A percentile compares a stretch with the other conserved stretches of the same genome.
phyloP scores from a whole-genome alignment of 129 eudicot species.

The Arctium lappa region DNA sequence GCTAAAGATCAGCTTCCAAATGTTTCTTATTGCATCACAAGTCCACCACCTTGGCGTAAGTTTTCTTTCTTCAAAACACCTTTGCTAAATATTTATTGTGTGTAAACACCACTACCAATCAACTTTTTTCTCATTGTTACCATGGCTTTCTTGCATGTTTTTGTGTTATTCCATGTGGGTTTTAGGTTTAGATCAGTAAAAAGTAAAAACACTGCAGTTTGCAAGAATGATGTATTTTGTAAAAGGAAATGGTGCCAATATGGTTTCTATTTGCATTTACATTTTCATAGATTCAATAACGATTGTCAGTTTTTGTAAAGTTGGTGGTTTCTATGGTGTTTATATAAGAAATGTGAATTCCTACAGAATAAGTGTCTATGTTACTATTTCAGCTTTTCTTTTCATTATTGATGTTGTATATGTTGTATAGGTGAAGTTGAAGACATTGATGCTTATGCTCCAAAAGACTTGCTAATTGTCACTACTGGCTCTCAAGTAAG shows the following conservation, averaged over 20 bases:
- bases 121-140: neutral
- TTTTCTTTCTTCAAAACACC: neutral
- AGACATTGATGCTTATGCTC: too few relatives aligned
- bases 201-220: neutral
- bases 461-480: too few relatives aligned
- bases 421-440: too few relatives aligned
- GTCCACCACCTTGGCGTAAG: constrained; percentile 94
- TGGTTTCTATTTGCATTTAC: neutral
- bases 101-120: neutral
- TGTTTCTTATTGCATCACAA: too few relatives aligned
- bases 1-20: too few relatives aligned
- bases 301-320: neutral
- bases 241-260: neutral
- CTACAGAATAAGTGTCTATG: too few relatives aligned
- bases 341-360: neutral
- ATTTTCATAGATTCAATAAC: neutral
- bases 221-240: neutral
- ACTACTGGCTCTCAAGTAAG: too few relatives aligned
- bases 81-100: neutral
- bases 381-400: too few relatives aligned
- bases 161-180: neutral
- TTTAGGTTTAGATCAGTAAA: neutral
- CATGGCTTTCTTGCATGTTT: too few relatives aligned
- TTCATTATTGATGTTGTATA: too few relatives aligned
- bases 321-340: neutral